phyloP scores from a whole-genome alignment of 192 early-diverging fungal genomes.

The Coemansia sp. region DNA sequence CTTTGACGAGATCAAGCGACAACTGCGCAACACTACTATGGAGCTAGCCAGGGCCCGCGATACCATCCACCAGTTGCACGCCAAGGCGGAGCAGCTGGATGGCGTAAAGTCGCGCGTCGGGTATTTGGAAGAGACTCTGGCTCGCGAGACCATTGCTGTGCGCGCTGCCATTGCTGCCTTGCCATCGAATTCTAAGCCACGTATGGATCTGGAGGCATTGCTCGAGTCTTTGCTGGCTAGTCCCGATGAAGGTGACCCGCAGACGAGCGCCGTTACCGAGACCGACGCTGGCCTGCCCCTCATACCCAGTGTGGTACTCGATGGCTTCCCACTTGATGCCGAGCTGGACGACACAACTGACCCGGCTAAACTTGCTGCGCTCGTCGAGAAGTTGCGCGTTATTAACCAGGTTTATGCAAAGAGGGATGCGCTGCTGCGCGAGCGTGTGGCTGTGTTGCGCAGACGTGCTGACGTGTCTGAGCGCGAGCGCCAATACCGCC shows the following conservation, averaged over 20 bases:
- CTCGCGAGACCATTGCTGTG: slow-evolving; percentile 55
- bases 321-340: background rate
- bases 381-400: slow-evolving; percentile 45
- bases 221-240: slow-evolving; percentile 27
- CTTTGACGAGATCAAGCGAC: slow-evolving; percentile 60
- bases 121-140: slow-evolving; percentile 63
- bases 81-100: slow-evolving; percentile 58
- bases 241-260: slow-evolving; percentile 4
- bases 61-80: slow-evolving; percentile 58
- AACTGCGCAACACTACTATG: slow-evolving; percentile 60
- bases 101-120: slow-evolving; percentile 67
- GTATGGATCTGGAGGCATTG: slow-evolving; percentile 30
- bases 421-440: slow-evolving; percentile 55
- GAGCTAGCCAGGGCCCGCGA: slow-evolving; percentile 62
- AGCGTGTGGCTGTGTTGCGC: slow-evolving; percentile 63
- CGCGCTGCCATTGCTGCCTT: slow-evolving; percentile 39
- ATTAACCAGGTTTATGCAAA: slow-evolving; percentile 53
- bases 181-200: slow-evolving; percentile 35
- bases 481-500: slow-evolving; percentile 78
- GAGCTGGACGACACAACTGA: slow-evolving; percentile 27
- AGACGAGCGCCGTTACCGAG: slow-evolving; percentile 6
- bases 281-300: slow-evolving; percentile 18
- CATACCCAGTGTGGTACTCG: slow-evolving; percentile 14
- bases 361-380: slow-evolving; percentile 32
- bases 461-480: slow-evolving; percentile 60